These are phyloP conservation scores for Colletotrichum limetticola DNA, from an alignment of 2,329 filamentous ascomycete genomes.

Conservation along the genomic window DNA sequence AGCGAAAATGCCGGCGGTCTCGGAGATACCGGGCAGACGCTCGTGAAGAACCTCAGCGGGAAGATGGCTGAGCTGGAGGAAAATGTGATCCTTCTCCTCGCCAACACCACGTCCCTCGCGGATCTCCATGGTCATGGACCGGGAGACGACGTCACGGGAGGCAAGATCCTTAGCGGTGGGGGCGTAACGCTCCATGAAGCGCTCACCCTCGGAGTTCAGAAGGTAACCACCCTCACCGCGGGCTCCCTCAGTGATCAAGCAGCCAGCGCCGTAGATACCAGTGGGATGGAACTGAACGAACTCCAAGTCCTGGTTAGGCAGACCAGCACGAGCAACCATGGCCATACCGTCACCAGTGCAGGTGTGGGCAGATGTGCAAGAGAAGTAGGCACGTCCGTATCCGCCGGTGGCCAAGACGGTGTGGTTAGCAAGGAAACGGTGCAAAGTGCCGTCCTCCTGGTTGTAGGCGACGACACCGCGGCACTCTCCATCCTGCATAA, in stretches of 20 bases:
- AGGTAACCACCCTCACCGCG: slow-evolving; percentile 99
- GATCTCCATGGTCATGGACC: slow-evolving; percentile 98
- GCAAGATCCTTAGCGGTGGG: slow-evolving; percentile 98
- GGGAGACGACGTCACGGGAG: slow-evolving; percentile 93
- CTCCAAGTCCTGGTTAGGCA: slow-evolving; percentile 98
- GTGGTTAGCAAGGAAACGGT: slow-evolving; percentile 96
- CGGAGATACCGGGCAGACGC: slow-evolving; percentile 97
- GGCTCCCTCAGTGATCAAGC: slow-evolving; percentile 96
- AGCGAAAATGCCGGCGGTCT: slow-evolving; percentile 96
- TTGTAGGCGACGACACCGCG: slow-evolving; percentile 98
- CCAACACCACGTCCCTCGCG: slow-evolving; percentile 97
- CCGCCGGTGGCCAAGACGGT: slow-evolving; percentile 97
- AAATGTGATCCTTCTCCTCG: slow-evolving; percentile 98
- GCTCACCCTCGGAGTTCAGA: slow-evolving; percentile 96
- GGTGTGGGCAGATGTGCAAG: slow-evolving; percentile 96
- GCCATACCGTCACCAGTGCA: slow-evolving; percentile 99
- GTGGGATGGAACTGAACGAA: slow-evolving; percentile 99
- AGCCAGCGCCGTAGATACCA: slow-evolving; percentile 98
- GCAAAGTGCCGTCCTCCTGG: slow-evolving; percentile 97
- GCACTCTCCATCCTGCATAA: slow-evolving; percentile 98
- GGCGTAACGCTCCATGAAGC: slow-evolving; percentile 99
- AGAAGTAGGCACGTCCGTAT: slow-evolving; percentile 98
- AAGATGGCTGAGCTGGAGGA: slow-evolving; percentile 95
- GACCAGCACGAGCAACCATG: slow-evolving; percentile 97
- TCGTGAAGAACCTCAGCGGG: slow-evolving; percentile 93